These are phyloP conservation scores for Iris pallida DNA, from an alignment of 116 monocot species.

Conservation along the genomic window DNA sequence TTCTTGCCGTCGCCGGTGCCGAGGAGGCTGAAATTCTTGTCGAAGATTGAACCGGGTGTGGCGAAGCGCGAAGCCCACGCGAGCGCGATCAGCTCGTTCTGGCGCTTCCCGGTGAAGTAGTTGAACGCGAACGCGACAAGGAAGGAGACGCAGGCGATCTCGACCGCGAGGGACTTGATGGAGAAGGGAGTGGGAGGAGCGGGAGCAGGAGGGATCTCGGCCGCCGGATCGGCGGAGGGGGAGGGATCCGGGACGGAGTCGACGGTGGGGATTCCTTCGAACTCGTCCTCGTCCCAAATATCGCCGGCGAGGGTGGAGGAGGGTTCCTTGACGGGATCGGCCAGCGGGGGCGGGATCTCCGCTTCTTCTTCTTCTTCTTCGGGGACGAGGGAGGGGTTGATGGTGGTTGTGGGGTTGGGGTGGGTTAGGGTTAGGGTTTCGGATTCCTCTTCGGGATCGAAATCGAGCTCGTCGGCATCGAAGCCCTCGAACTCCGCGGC, in stretches of 20 bases:
- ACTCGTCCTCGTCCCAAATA: conserved; percentile 91
- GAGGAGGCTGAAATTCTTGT: conserved; percentile 78
- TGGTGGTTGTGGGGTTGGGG: conserved; percentile 11
- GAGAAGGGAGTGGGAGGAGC: conserved; percentile 3
- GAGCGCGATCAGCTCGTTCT: conserved; percentile 80
- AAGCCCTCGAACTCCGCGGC: conserved; percentile 43
- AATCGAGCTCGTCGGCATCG: conserved; percentile 47
- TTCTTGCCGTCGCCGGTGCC: conserved; percentile 77
- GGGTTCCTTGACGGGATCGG: neutral
- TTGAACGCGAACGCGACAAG: conserved; percentile 60
- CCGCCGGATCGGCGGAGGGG: neutral
- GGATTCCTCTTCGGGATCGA: conserved; percentile 15
- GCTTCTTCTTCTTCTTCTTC: too few species aligned
- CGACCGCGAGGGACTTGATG: conserved; percentile 40
- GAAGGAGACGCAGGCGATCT: conserved; percentile 67
- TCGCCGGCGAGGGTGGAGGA: conserved; percentile 24
- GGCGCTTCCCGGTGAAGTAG: conserved; percentile 61
- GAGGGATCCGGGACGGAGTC: conserved; percentile 6
- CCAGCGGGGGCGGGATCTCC: neutral
- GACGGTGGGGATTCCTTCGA: conserved; percentile 71
- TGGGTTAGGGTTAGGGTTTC: conserved; percentile 6
- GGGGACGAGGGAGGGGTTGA: neutral
- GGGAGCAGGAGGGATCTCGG: neutral
- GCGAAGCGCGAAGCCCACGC: conserved; percentile 74
- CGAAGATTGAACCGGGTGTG: conserved; percentile 62